phyloP scores from a whole-genome alignment of 2,329 filamentous ascomycete genomes.

The Aspergillus melleus region DNA sequence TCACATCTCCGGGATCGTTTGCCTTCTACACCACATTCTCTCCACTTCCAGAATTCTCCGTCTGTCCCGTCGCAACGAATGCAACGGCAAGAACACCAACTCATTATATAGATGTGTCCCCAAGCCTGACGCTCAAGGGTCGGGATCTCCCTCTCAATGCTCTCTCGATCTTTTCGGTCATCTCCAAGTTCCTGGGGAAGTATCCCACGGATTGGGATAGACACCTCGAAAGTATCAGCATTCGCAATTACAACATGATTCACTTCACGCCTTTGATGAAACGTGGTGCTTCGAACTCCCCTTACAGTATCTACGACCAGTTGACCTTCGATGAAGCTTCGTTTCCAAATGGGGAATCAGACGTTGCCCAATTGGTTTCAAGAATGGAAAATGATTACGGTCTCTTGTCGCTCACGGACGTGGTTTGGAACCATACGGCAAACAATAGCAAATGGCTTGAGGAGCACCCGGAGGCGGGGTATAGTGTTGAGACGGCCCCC shows the following conservation, averaged over 20 bases:
- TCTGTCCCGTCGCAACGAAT: slow-evolving; percentile 51
- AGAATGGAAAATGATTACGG: slow-evolving; percentile 84
- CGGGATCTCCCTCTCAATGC: slow-evolving; percentile 78
- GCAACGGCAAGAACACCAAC: slow-evolving; percentile 68
- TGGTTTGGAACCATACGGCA: slow-evolving; percentile 97
- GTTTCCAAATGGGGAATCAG: slow-evolving; percentile 82
- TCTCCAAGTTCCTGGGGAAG: slow-evolving; percentile 97
- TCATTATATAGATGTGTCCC: slow-evolving; percentile 94
- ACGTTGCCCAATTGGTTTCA: slow-evolving; percentile 72
- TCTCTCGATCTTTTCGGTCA: slow-evolving; percentile 85
- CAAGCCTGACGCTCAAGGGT: slow-evolving; percentile 72
- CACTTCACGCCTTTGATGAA: slow-evolving; percentile 95
- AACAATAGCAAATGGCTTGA: slow-evolving; percentile 93
- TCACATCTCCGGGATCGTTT: slow-evolving; percentile 81
- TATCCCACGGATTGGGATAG: slow-evolving; percentile 89
- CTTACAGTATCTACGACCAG: slow-evolving; percentile 95
- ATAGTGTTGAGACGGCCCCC: slow-evolving; percentile 88
- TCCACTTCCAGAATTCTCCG: slow-evolving; percentile 76
- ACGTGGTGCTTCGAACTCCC: slow-evolving; percentile 87
- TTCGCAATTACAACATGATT: slow-evolving; percentile 96
- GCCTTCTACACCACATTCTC: slow-evolving; percentile 93
- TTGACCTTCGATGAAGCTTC: slow-evolving; percentile 76
- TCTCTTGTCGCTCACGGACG: slow-evolving; percentile 85
- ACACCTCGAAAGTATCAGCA: slow-evolving; percentile 82
- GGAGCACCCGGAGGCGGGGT: slow-evolving; percentile 91